These are phyloP conservation scores for Kodamaea lidongshanica DNA, from an alignment of 805 yeast genomes.

Conservation along the genomic window DNA sequence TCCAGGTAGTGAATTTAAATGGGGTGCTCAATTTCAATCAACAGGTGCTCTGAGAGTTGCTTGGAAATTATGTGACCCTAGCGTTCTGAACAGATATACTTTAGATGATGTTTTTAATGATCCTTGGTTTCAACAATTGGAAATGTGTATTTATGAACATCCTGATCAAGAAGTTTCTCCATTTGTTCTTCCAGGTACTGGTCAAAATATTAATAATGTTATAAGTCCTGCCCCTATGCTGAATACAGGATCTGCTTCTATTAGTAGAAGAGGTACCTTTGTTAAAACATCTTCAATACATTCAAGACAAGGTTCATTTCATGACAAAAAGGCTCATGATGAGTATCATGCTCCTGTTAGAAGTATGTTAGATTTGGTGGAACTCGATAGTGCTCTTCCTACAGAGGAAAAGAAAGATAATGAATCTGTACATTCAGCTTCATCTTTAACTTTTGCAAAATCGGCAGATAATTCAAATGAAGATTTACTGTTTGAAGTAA, in stretches of 20 bases:
- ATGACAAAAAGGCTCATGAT: slow-evolving; percentile 12
- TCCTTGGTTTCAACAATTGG: slow-evolving; percentile 56
- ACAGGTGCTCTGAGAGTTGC: slow-evolving; percentile 62
- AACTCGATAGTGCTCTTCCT: background rate
- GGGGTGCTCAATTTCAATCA: slow-evolving; percentile 56
- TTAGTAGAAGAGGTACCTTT: slow-evolving; percentile 24
- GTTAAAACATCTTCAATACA: slow-evolving; percentile 6
- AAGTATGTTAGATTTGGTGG: slow-evolving; percentile 35
- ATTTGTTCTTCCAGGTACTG: slow-evolving; percentile 24
- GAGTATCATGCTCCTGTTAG: slow-evolving; percentile 25
- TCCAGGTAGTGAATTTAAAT: slow-evolving; percentile 69
- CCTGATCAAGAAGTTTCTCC: slow-evolving; percentile 35
- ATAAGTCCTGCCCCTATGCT: slow-evolving; percentile 1
- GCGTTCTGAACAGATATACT: slow-evolving; percentile 46
- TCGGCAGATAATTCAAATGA: background rate
- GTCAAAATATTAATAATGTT: slow-evolving; percentile 10
- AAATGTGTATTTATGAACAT: slow-evolving; percentile 54
- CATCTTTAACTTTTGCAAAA: slow-evolving; percentile 16
- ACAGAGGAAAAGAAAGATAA: slow-evolving; percentile 5
- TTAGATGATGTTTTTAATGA: slow-evolving; percentile 51
- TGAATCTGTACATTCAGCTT: slow-evolving; percentile 19
- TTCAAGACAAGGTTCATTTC: slow-evolving; percentile 4
- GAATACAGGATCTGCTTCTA: slow-evolving; percentile 5
- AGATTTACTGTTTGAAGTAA: background rate
- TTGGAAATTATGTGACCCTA: slow-evolving; percentile 70